These are phyloP conservation scores for Creolimax fragrantissima DNA, from an alignment of 78 protist genomes.

Conservation along the genomic window DNA sequence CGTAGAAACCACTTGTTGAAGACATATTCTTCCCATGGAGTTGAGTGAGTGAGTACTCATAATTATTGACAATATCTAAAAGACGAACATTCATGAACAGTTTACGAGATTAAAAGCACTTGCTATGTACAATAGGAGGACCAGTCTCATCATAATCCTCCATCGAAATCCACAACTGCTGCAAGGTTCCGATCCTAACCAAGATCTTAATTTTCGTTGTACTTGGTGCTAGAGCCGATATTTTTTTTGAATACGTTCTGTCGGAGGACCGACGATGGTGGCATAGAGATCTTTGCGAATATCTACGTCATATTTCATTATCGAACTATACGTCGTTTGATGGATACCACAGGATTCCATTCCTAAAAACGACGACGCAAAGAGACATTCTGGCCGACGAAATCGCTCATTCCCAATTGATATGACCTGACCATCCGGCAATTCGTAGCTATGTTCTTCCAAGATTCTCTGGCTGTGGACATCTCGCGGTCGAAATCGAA, in stretches of 20 bases:
- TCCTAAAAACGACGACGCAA: constrained; percentile 82
- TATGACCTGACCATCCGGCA: constrained; percentile 80
- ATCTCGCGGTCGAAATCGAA: constrained; percentile 73
- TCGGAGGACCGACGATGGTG: constrained; percentile 85
- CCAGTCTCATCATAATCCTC: constrained; percentile 88
- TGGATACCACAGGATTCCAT: constrained; percentile 79
- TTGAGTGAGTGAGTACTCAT: too few relatives aligned
- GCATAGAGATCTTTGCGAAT: constrained; percentile 80
- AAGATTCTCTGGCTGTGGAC: constrained; percentile 59
- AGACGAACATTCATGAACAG: too few relatives aligned
- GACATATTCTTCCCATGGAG: too few relatives aligned
- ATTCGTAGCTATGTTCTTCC: constrained; percentile 61
- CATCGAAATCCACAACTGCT: constrained; percentile 85
- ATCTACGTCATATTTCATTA: constrained; percentile 82
- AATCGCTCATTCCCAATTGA: constrained; percentile 79
- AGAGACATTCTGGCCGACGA: constrained; percentile 84
- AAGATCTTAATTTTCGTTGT: constrained; percentile 72
- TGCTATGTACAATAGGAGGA: constrained; percentile 82
- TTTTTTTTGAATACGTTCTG: constrained; percentile 80
- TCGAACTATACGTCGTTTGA: constrained; percentile 58
- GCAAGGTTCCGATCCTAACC: constrained; percentile 89
- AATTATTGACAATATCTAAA: too few relatives aligned
- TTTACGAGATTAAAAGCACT: constrained; percentile 91
- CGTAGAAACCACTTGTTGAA: too few relatives aligned
- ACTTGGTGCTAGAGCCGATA: constrained; percentile 70